Conservation (phyloP, 306 rosid genomes). For the Corylus heterophylla region DNA sequence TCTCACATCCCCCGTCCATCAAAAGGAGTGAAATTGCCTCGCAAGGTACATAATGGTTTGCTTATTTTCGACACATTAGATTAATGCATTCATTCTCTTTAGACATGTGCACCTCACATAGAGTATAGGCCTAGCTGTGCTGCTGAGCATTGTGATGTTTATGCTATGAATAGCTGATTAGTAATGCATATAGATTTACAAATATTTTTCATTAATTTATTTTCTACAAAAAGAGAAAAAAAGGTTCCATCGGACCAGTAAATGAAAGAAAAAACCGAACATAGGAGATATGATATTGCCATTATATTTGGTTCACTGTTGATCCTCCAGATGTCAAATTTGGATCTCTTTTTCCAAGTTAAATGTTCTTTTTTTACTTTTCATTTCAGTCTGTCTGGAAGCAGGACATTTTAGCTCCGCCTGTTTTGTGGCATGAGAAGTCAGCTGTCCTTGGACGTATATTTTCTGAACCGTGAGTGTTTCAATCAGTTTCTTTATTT, state of each 20-base stretch:
- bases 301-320: background rate
- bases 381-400: conserved; percentile 17
- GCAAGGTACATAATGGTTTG: conserved; percentile 5
- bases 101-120: background rate
- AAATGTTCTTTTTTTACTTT: background rate
- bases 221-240: too few relatives aligned
- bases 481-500: background rate
- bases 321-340: background rate
- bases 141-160: background rate
- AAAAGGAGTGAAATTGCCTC: conserved; percentile 9
- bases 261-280: too few relatives aligned
- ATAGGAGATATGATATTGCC: background rate
- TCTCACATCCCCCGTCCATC: conserved; percentile 14
- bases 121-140: background rate
- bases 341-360: background rate
- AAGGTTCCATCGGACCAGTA: too few relatives aligned
- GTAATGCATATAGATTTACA: background rate
- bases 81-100: background rate
- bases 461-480: conserved; percentile 18
- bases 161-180: background rate
- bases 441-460: conserved; percentile 25
- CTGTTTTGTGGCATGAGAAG: conserved; percentile 29
- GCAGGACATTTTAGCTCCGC: conserved; percentile 24
- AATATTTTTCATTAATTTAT: too few relatives aligned
- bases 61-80: background rate